phyloP scores from a whole-genome alignment of 2,329 filamentous ascomycete species.

The Ambrosiella xylebori region DNA sequence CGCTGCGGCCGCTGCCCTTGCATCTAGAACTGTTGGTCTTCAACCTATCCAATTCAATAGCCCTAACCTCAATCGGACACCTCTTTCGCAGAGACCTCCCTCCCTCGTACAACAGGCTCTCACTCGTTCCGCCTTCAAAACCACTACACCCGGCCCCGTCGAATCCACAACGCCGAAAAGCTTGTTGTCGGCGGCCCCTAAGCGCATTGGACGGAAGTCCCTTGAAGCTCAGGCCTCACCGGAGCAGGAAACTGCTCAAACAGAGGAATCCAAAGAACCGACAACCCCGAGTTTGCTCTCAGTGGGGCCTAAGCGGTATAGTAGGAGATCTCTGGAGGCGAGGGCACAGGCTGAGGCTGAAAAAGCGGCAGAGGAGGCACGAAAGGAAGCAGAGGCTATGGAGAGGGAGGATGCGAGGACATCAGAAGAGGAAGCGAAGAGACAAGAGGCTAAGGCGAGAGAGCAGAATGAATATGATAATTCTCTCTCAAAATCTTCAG shows the following conservation, averaged over 20 bases:
- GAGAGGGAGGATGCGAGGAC: not conserved
- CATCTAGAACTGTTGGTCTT: not conserved
- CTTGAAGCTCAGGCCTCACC: not conserved
- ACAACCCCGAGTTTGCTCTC: slow-evolving; percentile 5
- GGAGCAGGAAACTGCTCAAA: not conserved
- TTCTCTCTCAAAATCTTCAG: not conserved
- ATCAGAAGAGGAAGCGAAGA: not conserved
- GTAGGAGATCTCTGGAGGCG: not conserved
- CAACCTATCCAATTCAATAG: slow-evolving; percentile 2
- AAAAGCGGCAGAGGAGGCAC: not conserved
- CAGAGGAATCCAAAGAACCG: not conserved
- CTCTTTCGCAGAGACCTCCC: slow-evolving; percentile 19
- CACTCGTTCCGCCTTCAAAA: slow-evolving; percentile 18
- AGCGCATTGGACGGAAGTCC: slow-evolving; percentile 5
- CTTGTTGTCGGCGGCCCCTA: slow-evolving; percentile 7
- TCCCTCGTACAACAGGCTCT: slow-evolving; percentile 22
- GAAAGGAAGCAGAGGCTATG: not conserved
- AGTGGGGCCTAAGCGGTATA: slow-evolving; percentile 6
- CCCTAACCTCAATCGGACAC: slow-evolving; percentile 18
- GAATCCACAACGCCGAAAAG: not conserved
- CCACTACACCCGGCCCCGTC: not conserved
- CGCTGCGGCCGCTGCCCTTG: slow-evolving; percentile 1
- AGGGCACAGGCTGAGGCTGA: not conserved
- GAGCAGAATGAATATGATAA: not conserved
- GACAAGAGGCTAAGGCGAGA: not conserved